Evolutionary conservation across 306 rosid species (phyloP), one percentile per base, ranked within the genome.

Genomic region (Corylus heterophylla): DNA sequence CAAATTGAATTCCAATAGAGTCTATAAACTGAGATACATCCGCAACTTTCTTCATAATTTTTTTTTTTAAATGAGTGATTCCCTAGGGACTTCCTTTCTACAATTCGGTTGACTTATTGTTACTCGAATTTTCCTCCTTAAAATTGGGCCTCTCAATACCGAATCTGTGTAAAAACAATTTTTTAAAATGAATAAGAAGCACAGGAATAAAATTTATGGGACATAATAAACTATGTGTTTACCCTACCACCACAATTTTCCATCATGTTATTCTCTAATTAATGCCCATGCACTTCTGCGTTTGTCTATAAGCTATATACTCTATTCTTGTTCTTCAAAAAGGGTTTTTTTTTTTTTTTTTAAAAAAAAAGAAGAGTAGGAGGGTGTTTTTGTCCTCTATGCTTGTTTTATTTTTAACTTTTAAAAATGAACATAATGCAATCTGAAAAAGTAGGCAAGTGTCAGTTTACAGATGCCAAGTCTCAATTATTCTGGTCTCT

Each of bases 211-310:
- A 52, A 12, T 45, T 29, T 44, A 75, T 47, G 25, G 25, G 27
- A 68, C 27, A 17, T 16, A 81, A 76, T 55, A 58, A 71, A 54
- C 52, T 39, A 74, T 35, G 5, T 22, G 45, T 11, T 67, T 69
- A 75, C 77, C 81, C 55, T 82, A 84, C 82, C 83, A 79, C 77
- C 77, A 75, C 83, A 74, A 63, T 72, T 83, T 77, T 82, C 81
- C 83, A 81, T 54, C 74, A 78, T 83, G 79, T 76, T 82, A 84
- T 84, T 87, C 88, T 73, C 78, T 54, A 76, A 74, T 78, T 54
- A 76, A 74, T 78, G 72, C 44, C 71, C 59, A 54, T 77, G 78
- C 81, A 62, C 75, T 11, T 85, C 27, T 50, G 54, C 54, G 55
- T 51, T 74, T 78, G 85, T 74, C 68, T 79, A 51, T 18, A 22